Percentiles rank a stretch among this genome's conserved stretches.
Conservation (phyloP, 257 asterid genomes). For the Knoxia roxburghii region DNA sequence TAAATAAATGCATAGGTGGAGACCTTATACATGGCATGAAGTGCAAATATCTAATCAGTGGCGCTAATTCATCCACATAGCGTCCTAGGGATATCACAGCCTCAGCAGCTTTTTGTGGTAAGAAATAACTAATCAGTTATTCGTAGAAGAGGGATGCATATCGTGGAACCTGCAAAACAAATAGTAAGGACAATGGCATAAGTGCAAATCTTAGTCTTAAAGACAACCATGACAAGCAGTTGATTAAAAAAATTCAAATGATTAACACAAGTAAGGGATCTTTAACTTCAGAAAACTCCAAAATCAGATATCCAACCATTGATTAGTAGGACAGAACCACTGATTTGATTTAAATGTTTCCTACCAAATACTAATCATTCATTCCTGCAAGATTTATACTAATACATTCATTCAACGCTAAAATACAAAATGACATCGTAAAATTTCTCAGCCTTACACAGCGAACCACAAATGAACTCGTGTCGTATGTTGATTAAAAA, state of each 20-base stretch:
- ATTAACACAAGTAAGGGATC: background rate
- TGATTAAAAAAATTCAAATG: background rate
- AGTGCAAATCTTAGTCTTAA: background rate
- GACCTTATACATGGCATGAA: constrained; percentile 21
- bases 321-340: background rate
- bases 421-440: background rate
- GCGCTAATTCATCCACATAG: constrained; percentile 18
- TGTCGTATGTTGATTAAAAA: background rate
- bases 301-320: background rate
- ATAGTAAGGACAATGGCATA: background rate
- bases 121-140: background rate
- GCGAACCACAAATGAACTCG: background rate
- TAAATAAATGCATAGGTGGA: constrained; percentile 9
- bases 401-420: background rate
- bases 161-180: constrained; percentile 11
- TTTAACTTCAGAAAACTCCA: background rate
- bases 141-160: background rate
- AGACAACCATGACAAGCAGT: background rate
- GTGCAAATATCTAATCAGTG: constrained; percentile 20
- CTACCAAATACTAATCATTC: background rate
- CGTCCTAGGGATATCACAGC: background rate
- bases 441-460: background rate
- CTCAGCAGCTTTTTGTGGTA: background rate
- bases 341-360: background rate
- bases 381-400: background rate